Percentiles rank a stretch among this genome's conserved stretches.
Conservation (phyloP, 2,329 filamentous ascomycete species). For the Alternaria hordeiaustralica region DNA sequence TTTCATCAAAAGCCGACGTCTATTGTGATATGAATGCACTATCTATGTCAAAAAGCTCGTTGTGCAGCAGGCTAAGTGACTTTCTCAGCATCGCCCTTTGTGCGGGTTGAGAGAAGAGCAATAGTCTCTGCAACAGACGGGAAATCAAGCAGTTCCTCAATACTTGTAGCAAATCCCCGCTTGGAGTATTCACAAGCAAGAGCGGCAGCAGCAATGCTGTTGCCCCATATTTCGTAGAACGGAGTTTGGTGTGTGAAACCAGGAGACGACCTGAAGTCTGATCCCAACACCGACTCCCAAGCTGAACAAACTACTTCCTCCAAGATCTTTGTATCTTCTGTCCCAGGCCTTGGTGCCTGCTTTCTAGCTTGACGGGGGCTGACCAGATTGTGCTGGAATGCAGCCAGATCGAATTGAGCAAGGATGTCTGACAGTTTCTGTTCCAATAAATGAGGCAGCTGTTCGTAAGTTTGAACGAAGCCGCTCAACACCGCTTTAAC, state of each 20-base stretch:
- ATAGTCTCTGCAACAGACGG: background rate
- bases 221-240: slow-evolving; percentile 7
- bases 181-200: slow-evolving; percentile 1
- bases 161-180: background rate
- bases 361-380: background rate
- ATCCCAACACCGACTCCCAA: slow-evolving; percentile 4
- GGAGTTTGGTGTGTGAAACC: slow-evolving; percentile 2
- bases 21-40: background rate
- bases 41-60: background rate
- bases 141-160: background rate
- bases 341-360: background rate
- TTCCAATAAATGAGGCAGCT: background rate
- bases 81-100: background rate
- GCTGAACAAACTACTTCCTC: background rate
- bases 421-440: background rate
- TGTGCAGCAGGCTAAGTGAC: background rate
- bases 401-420: background rate
- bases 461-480: background rate
- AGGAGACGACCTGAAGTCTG: slow-evolving; percentile 1
- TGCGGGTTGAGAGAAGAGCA: background rate
- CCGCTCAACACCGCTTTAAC: background rate
- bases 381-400: background rate
- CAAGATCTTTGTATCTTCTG: background rate
- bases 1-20: background rate
- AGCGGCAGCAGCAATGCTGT: background rate